These are phyloP conservation scores for Fusarium graminum DNA, from an alignment of 2,329 filamentous ascomycete species.

Conservation along the genomic window DNA sequence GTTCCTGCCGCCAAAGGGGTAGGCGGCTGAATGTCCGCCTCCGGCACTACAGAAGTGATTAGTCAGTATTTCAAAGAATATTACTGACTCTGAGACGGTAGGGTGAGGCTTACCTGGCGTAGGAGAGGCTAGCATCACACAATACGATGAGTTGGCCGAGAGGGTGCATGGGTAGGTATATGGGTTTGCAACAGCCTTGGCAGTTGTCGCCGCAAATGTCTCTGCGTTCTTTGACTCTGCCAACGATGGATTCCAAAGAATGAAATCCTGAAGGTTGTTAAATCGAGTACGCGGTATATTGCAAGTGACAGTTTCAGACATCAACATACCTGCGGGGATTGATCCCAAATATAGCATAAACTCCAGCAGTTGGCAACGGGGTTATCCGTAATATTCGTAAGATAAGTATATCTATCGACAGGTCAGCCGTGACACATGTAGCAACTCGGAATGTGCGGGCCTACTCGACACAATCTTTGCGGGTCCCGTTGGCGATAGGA, in stretches of 20 bases:
- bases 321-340: neutral
- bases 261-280: constrained; percentile 6
- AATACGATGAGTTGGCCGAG: constrained; percentile 17
- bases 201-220: neutral
- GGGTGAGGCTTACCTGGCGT: constrained; percentile 2
- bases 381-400: neutral
- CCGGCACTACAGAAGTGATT: neutral
- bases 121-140: constrained; percentile 8
- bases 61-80: neutral
- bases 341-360: neutral
- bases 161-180: constrained; percentile 20
- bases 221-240: neutral
- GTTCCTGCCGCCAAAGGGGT: neutral
- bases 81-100: neutral
- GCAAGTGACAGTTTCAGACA: neutral
- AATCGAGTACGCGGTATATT: neutral
- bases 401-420: neutral
- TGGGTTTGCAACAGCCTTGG: constrained; percentile 2
- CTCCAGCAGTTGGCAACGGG: constrained; percentile 1
- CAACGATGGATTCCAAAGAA: constrained; percentile 26
- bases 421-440: neutral
- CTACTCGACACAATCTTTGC: neutral
- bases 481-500: constrained; percentile 4
- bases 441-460: neutral
- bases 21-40: neutral